Base-by-base conservation (phyloP, 2,329 filamentous ascomycete species). In the Uncinocarpus reesii region DNA sequence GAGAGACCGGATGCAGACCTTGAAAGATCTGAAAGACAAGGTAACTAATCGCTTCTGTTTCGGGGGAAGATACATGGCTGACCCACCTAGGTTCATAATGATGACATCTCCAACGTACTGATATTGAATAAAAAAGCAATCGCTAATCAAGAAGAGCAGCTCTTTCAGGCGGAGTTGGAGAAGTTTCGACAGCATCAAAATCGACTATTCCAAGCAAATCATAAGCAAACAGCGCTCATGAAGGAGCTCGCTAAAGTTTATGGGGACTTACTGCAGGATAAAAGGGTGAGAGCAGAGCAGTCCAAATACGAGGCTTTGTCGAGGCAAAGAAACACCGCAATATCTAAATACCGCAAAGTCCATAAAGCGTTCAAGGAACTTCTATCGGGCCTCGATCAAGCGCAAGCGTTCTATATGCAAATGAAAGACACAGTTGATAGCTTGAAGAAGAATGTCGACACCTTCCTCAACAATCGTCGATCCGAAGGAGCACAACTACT, bases 71-170 rank as follows among this genome's bases (percentile, higher is more conserved):
- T 15, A 23, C 23, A 21, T 16, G 24, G 13, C 28, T 42, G 20
- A 23, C 20, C 13, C 18, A 36, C 4, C n/a, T 35, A 95, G 90
- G 83, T 90, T 46, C 90, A 94, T 67, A 87, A 84, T 56, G 93
- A 98, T 61, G 93, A 98, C 60, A 98, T 98, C 54, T 95, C 89
- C 4, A 92, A 95, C 61, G 89, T 96, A 10, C 74, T 98, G 52
- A 98, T 98, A 48, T 72, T 98, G 51, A 98, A 98, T 74, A 96
- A 96, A 65, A 98, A 96, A 68, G 84, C 87, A 1, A 90, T 96
- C 60, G 78, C 87, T 16, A 94, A 87, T 60, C 90, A 92, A 59
- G 92, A 98, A 65, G 82, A 76, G 10, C 87, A 95, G 60, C 76
- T 98, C 2, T 98, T 98, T 69, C 85, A 95, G 63, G 81, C 87